Evolutionary conservation across 2,329 filamentous ascomycete genomes (phyloP).

Genomic region (Lachnellula hyalina): DNA sequence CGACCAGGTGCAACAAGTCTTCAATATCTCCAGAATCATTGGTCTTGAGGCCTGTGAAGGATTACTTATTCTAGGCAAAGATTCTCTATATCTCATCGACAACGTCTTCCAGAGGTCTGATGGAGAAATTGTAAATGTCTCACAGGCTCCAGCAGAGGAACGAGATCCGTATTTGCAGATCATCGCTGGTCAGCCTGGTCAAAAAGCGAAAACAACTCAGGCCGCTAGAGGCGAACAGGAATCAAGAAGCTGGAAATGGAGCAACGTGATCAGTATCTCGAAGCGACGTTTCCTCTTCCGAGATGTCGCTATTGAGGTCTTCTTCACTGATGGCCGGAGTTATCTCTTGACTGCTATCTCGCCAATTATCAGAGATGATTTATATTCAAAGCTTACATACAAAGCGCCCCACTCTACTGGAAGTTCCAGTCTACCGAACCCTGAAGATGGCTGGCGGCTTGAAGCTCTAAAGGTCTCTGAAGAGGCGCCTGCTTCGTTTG

Average conservation of each 20-base stretch:
- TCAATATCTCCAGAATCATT: constrained; percentile 91
- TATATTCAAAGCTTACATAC: constrained; percentile 68
- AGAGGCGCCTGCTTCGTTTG: constrained; percentile 58
- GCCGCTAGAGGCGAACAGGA: constrained; percentile 64
- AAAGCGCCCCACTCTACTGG: constrained; percentile 78
- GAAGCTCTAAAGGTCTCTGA: constrained; percentile 71
- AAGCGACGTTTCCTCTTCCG: constrained; percentile 93
- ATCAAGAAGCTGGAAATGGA: constrained; percentile 88
- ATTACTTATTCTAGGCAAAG: constrained; percentile 86
- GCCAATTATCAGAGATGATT: constrained; percentile 66
- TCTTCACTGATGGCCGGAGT: constrained; percentile 94
- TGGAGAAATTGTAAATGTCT: constrained; percentile 94
- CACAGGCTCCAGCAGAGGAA: constrained; percentile 87
- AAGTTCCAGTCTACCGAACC: constrained; percentile 62
- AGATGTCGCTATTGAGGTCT: constrained; percentile 93
- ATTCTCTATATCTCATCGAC: constrained; percentile 89
- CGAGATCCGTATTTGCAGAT: constrained; percentile 93
- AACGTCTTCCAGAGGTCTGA: constrained; percentile 93
- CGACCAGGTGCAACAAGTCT: constrained; percentile 88
- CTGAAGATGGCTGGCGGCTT: constrained; percentile 87
- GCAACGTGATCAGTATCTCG: constrained; percentile 89
- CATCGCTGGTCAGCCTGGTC: constrained; percentile 72
- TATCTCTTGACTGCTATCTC: constrained; percentile 86
- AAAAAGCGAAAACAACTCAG: constrained; percentile 56
- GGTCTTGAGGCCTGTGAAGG: constrained; percentile 92